phyloP scores from a whole-genome alignment of 495 filamentous ascomycete species.

The Mycothermus thermophilus region DNA sequence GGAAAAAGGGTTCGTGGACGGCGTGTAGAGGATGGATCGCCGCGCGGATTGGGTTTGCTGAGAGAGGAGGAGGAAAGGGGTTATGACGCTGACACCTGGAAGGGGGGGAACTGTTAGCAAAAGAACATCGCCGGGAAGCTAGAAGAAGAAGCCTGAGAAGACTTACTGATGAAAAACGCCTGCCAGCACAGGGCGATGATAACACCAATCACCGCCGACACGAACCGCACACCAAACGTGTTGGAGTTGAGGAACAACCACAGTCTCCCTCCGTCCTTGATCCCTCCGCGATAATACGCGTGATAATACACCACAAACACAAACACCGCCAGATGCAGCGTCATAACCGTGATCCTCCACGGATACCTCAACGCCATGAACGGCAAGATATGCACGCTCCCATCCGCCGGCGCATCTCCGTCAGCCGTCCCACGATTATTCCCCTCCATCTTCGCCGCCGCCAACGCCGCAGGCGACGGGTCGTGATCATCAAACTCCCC shows the following conservation, averaged over 20 bases:
- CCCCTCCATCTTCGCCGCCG: neutral
- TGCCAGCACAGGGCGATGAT: conserved; percentile 22
- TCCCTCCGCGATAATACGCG: conserved; percentile 18
- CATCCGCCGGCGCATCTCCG: too few relatives aligned
- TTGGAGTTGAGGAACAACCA: conserved; percentile 19
- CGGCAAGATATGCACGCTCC: too few relatives aligned
- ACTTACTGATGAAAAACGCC: conserved; percentile 19
- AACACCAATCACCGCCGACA: conserved; percentile 21
- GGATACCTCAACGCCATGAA: conserved; percentile 18
- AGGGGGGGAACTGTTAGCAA: too few relatives aligned
- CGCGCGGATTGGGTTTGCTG: conserved; percentile 9
- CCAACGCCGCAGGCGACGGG: too few relatives aligned
- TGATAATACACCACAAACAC: conserved; percentile 22
- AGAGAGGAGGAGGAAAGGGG: conserved; percentile 17
- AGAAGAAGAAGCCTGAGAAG: neutral
- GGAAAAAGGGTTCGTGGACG: conserved; percentile 21
- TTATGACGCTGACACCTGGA: conserved; percentile 20
- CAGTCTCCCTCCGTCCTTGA: conserved; percentile 13
- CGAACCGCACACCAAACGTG: conserved; percentile 24
- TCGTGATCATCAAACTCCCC: neutral
- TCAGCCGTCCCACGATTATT: neutral
- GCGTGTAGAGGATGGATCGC: conserved; percentile 16
- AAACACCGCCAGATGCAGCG: conserved; percentile 16
- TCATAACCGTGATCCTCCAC: conserved; percentile 15
- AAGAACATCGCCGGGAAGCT: conserved; percentile 1